phyloP scores from a whole-genome alignment of 75 land plant species.

The Larix kaempferi region DNA sequence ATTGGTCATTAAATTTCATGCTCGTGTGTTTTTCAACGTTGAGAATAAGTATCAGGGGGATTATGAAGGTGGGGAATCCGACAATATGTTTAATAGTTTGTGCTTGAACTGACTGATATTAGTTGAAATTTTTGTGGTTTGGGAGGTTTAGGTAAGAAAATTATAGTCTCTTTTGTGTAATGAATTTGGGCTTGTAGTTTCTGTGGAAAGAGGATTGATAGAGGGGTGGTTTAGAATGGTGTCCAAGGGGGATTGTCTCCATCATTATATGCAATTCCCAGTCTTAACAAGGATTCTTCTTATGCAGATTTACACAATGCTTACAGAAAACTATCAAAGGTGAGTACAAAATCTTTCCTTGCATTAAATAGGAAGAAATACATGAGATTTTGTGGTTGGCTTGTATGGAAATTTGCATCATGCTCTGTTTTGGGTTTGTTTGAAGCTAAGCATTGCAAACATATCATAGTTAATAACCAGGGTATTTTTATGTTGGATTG shows the following conservation, averaged over 20 bases:
- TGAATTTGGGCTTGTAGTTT: not conserved
- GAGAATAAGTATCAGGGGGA: too few relatives aligned
- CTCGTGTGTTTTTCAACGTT: not conserved
- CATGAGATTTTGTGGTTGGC: too few relatives aligned
- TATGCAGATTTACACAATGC: slow-evolving; percentile 50
- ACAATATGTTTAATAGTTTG: not conserved
- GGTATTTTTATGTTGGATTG: too few relatives aligned
- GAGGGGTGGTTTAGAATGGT: not conserved
- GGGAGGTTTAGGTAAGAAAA: not conserved
- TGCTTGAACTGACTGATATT: not conserved
- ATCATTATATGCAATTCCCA: slow-evolving; percentile 56
- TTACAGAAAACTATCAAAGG: slow-evolving; percentile 57
- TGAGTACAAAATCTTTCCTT: slow-evolving; percentile 4
- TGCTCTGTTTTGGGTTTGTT: too few relatives aligned
- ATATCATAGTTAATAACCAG: too few relatives aligned
- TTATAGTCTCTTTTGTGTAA: not conserved
- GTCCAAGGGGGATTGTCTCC: slow-evolving; percentile 7
- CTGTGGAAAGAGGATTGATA: not conserved
- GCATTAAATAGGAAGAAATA: too few relatives aligned
- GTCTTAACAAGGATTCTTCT: slow-evolving; percentile 46
- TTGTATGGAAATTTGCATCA: too few relatives aligned
- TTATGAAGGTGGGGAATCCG: too few relatives aligned
- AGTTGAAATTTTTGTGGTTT: not conserved
- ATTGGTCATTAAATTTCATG: not conserved
- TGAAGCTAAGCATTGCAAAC: too few relatives aligned